A percentile compares a stretch with the other conserved stretches of the same genome.
Evolutionary conservation across 2,329 filamentous ascomycete genomes (phyloP).

Genomic region (Claviceps africana): DNA sequence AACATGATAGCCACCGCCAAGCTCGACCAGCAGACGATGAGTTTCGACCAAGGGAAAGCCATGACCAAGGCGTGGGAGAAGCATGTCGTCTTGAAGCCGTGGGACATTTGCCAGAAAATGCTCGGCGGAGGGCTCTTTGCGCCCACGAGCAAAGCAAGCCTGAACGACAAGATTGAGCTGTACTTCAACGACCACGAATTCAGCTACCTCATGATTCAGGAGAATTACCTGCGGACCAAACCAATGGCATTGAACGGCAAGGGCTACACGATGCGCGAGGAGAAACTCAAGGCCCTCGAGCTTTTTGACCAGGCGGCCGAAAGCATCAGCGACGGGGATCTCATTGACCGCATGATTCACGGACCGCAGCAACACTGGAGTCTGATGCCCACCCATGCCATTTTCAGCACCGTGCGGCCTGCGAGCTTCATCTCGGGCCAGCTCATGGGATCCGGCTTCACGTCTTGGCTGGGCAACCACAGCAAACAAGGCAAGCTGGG

Average conservation of each 20-base stretch:
- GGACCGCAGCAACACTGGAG: constrained; percentile 97
- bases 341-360: constrained; percentile 97
- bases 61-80: constrained; percentile 99
- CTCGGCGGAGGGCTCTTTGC: constrained; percentile 78
- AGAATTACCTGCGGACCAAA: constrained; percentile 83
- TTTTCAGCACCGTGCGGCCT: constrained; percentile 88
- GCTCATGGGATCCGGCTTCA: constrained; percentile 63
- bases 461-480: constrained; percentile 88
- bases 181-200: constrained; percentile 99
- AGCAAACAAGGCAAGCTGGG: constrained; percentile 69
- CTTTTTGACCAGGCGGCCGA: constrained; percentile 77
- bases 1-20: constrained; percentile 97
- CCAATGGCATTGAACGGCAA: constrained; percentile 49
- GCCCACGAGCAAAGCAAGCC: constrained; percentile 64
- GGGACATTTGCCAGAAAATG: constrained; percentile 94
- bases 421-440: constrained; percentile 77
- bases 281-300: constrained; percentile 71
- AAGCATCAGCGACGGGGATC: constrained; percentile 92
- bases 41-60: constrained; percentile 72
- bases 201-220: constrained; percentile 93
- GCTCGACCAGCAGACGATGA: constrained; percentile 66
- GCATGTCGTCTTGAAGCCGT: constrained; percentile 88
- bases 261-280: constrained; percentile 47
- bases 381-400: constrained; percentile 88
- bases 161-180: constrained; percentile 96